Conservation (phyloP, 768 basidiomycete species). For the Tulasnella sp. region DNA sequence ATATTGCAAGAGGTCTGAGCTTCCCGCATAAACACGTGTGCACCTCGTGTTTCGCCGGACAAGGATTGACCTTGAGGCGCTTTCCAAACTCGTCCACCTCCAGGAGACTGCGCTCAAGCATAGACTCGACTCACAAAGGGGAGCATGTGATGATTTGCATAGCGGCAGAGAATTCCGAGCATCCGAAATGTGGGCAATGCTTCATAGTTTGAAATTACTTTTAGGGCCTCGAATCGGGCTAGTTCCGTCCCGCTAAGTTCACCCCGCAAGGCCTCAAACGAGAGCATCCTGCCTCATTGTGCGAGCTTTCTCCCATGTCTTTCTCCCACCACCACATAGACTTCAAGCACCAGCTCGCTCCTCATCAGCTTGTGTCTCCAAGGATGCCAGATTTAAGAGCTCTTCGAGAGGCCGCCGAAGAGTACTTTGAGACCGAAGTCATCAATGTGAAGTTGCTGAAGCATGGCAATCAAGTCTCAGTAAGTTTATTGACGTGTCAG, state of each 20-base stretch:
- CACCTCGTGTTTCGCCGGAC: background rate
- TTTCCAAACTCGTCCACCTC: background rate
- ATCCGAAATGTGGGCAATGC: background rate
- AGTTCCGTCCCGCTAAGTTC: background rate
- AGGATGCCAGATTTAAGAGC: background rate
- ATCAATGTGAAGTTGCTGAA: background rate
- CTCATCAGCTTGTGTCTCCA: background rate
- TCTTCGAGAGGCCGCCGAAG: background rate
- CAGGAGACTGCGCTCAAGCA: background rate
- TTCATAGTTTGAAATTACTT: background rate
- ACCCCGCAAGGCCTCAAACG: background rate
- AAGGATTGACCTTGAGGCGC: background rate
- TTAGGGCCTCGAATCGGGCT: background rate
- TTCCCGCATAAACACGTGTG: background rate
- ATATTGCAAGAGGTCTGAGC: background rate
- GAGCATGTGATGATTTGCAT: background rate
- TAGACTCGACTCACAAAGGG: background rate
- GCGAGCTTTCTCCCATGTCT: background rate
- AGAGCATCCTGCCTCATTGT: background rate
- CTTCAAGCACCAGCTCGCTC: background rate
- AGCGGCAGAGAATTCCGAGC: background rate
- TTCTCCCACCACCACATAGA: background rate
- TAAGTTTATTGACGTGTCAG: background rate
- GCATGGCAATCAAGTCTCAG: background rate
- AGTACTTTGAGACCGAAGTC: constrained; percentile 1